phyloP scores from a whole-genome alignment of 306 rosid genomes.

The Sicyos edulis region DNA sequence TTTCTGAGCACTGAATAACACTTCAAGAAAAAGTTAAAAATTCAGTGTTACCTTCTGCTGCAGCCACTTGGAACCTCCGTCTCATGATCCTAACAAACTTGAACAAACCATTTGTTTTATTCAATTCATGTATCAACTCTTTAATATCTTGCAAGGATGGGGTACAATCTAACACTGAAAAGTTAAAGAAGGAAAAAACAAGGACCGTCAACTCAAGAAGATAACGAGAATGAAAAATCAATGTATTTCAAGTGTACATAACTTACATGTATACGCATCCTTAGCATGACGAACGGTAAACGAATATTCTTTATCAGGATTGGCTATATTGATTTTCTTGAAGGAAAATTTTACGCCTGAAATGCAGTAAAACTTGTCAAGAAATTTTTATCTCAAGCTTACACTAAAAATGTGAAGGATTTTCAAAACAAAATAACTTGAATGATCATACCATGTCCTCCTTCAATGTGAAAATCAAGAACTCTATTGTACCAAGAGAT shows the following conservation, averaged over 20 bases:
- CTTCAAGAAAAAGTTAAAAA: constrained; percentile 14
- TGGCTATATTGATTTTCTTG: constrained; percentile 45
- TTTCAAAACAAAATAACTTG: too few species aligned
- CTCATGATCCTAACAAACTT: constrained; percentile 80
- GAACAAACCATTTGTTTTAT: constrained; percentile 71
- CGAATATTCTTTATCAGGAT: constrained; percentile 53
- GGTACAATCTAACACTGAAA: constrained; percentile 66
- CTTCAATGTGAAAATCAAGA: constrained; percentile 76
- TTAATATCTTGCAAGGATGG: constrained; percentile 48
- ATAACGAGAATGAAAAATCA: constrained; percentile 4
- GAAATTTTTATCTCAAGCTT: constrained; percentile 18
- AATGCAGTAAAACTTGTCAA: constrained; percentile 21
- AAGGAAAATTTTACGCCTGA: constrained; percentile 76
- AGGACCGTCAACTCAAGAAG: constrained; percentile 14
- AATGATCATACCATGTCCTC: constrained; percentile 60
- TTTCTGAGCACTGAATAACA: background rate
- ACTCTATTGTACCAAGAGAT: constrained; percentile 74
- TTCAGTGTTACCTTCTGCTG: constrained; percentile 45
- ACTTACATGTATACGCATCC: constrained; percentile 64
- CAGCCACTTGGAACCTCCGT: constrained; percentile 63
- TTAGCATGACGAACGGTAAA: constrained; percentile 61
- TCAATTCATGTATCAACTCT: constrained; percentile 59
- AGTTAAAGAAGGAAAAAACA: background rate
- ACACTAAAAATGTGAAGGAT: background rate
- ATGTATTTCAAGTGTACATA: constrained; percentile 4